phyloP scores from a whole-genome alignment of 2,329 filamentous ascomycete species.

The Trichocomaceae sp. region DNA sequence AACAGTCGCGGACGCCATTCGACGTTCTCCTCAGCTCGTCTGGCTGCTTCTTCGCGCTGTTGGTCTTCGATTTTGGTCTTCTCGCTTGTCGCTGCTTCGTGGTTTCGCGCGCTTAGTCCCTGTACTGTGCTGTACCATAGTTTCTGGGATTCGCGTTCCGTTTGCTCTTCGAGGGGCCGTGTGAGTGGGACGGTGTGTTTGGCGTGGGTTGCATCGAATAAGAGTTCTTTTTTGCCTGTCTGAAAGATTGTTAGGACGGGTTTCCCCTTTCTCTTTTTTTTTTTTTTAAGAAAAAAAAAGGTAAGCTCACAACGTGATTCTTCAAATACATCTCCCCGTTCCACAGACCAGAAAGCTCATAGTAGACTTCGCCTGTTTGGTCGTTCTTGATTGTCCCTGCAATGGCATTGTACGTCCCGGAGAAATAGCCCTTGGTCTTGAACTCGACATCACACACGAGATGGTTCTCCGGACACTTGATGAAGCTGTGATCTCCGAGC shows the following conservation, averaged over 20 bases:
- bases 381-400: slow-evolving; percentile 86
- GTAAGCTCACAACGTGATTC: slow-evolving; percentile 61
- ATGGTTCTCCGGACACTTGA: slow-evolving; percentile 81
- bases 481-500: slow-evolving; percentile 89
- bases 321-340: slow-evolving; percentile 92
- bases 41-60: slow-evolving; percentile 81
- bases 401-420: slow-evolving; percentile 93
- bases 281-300: background rate
- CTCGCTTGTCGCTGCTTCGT: slow-evolving; percentile 83
- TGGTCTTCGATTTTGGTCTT: slow-evolving; percentile 94
- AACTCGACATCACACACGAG: slow-evolving; percentile 90
- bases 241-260: slow-evolving; percentile 29
- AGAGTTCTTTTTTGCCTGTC: slow-evolving; percentile 81
- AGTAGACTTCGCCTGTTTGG: slow-evolving; percentile 77
- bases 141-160: slow-evolving; percentile 79
- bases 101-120: slow-evolving; percentile 77
- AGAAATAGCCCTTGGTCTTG: slow-evolving; percentile 97
- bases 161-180: slow-evolving; percentile 77
- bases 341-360: slow-evolving; percentile 87
- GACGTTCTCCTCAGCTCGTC: slow-evolving; percentile 66
- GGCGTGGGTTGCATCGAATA: slow-evolving; percentile 78
- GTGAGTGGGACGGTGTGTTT: slow-evolving; percentile 68
- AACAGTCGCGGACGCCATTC: slow-evolving; percentile 90
- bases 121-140: slow-evolving; percentile 77
- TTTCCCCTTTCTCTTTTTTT: background rate